These are phyloP conservation scores for Hyaloscypha hepaticicola DNA, from an alignment of 495 filamentous ascomycete species.

Conservation along the genomic window DNA sequence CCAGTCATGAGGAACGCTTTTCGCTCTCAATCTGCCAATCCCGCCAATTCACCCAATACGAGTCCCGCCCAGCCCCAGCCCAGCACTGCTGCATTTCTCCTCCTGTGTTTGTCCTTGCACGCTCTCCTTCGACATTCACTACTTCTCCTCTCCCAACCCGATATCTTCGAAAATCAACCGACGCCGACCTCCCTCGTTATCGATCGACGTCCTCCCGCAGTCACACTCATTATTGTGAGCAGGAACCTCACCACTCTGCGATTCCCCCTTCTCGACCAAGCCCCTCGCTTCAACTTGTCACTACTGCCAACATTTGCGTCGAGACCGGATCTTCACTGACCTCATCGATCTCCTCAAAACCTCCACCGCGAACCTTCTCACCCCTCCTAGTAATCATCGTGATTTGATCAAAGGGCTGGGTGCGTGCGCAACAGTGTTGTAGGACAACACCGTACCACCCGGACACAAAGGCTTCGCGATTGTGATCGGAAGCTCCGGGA, in stretches of 20 bases:
- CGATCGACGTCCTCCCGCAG: conserved; percentile 25
- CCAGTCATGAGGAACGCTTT: no score
- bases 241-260: conserved; percentile 25
- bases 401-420: neutral
- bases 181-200: conserved; percentile 17
- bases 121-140: neutral
- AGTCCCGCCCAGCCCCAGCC: neutral
- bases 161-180: conserved; percentile 22
- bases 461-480: conserved; percentile 17
- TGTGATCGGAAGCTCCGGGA: conserved; percentile 20
- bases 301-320: conserved; percentile 16
- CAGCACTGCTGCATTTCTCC: neutral
- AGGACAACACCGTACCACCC: conserved; percentile 4
- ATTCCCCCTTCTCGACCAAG: neutral
- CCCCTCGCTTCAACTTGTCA: conserved; percentile 29
- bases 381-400: neutral
- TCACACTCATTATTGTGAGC: conserved; percentile 35
- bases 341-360: neutral
- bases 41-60: neutral
- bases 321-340: conserved; percentile 11
- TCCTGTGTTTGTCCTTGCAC: neutral
- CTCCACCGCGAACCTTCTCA: conserved; percentile 3
- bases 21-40: neutral
- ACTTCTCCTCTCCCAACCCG: neutral
- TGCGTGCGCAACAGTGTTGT: conserved; percentile 4